Evolutionary conservation across 1,139 yeast genomes (phyloP).

Genomic region (Entelexis sorbosivorans): DNA sequence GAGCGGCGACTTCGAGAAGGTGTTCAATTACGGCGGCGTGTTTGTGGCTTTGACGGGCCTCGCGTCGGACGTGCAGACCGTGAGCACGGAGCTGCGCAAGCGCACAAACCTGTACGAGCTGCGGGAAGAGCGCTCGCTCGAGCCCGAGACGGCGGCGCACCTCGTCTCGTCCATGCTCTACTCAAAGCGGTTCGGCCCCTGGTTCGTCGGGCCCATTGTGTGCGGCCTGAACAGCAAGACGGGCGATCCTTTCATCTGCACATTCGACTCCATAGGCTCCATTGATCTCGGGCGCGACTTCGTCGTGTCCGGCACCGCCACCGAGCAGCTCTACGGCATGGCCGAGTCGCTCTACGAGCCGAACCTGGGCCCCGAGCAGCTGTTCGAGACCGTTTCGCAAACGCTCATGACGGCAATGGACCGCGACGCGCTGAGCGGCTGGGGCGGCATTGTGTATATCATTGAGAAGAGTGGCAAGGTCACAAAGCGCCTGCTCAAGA

Average conservation of each 20-base stretch:
- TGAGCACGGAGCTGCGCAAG: slow-evolving; percentile 66
- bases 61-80: slow-evolving; percentile 86
- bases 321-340: slow-evolving; percentile 95
- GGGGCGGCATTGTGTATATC: slow-evolving; percentile 96
- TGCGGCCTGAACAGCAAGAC: slow-evolving; percentile 85
- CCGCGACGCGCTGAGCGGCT: slow-evolving; percentile 94
- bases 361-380: slow-evolving; percentile 81
- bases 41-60: slow-evolving; percentile 88
- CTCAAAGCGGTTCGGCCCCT: slow-evolving; percentile 87
- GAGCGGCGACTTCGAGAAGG: slow-evolving; percentile 83
- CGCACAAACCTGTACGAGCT: slow-evolving; percentile 82
- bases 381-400: slow-evolving; percentile 93
- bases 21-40: slow-evolving; percentile 65
- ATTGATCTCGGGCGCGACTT: slow-evolving; percentile 92
- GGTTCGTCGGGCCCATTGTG: slow-evolving; percentile 91
- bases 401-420: slow-evolving; percentile 90
- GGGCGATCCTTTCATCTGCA: slow-evolving; percentile 80
- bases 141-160: slow-evolving; percentile 89
- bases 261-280: slow-evolving; percentile 93
- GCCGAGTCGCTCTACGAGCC: slow-evolving; percentile 97
- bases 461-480: slow-evolving; percentile 80
- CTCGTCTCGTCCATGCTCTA: slow-evolving; percentile 82
- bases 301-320: slow-evolving; percentile 93
- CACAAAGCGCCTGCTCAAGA: slow-evolving; percentile 72
- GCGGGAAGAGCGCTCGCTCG: slow-evolving; percentile 83